phyloP scores from a whole-genome alignment of 805 yeast genomes.

The Saturnispora mendoncae region DNA sequence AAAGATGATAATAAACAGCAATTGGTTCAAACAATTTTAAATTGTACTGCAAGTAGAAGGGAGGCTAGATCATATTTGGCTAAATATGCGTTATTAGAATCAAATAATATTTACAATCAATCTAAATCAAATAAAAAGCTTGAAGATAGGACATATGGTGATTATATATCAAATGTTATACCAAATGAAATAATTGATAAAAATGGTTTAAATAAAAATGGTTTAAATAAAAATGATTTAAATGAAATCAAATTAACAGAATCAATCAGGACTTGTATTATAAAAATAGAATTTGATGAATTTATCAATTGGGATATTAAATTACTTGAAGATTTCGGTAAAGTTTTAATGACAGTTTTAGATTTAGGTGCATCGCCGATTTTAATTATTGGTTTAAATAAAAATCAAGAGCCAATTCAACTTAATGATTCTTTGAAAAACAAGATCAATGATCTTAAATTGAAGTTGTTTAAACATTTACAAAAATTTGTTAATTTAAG shows the following conservation, averaged over 20 bases:
- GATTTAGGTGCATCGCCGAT: constrained; percentile 62
- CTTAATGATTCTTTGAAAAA: neutral
- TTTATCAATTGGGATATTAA: constrained; percentile 20
- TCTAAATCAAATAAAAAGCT: neutral
- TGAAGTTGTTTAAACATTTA: constrained; percentile 2
- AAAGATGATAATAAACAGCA: constrained; percentile 41
- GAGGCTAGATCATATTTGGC: constrained; percentile 77
- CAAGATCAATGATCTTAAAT: constrained; percentile 14
- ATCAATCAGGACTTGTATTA: constrained; percentile 45
- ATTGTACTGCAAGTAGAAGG: constrained; percentile 87
- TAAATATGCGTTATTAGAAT: constrained; percentile 48
- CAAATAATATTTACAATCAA: constrained; percentile 26
- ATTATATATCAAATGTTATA: constrained; percentile 11
- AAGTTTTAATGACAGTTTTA: constrained; percentile 11
- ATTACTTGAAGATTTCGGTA: constrained; percentile 4
- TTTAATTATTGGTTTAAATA: constrained; percentile 41
- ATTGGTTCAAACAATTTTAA: constrained; percentile 72
- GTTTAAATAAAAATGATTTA: constrained; percentile 7
- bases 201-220: constrained; percentile 1
- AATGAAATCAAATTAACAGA: constrained; percentile 27
- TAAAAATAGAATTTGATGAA: constrained; percentile 37
- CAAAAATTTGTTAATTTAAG: constrained; percentile 15
- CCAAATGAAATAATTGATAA: constrained; percentile 13
- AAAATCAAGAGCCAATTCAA: constrained; percentile 18
- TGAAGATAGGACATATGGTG: neutral